Percentiles rank a stretch among this genome's conserved stretches.
These are phyloP conservation scores for Arthrocladium fulminans DNA, from an alignment of 2,329 filamentous ascomycete species.

Conservation along the genomic window DNA sequence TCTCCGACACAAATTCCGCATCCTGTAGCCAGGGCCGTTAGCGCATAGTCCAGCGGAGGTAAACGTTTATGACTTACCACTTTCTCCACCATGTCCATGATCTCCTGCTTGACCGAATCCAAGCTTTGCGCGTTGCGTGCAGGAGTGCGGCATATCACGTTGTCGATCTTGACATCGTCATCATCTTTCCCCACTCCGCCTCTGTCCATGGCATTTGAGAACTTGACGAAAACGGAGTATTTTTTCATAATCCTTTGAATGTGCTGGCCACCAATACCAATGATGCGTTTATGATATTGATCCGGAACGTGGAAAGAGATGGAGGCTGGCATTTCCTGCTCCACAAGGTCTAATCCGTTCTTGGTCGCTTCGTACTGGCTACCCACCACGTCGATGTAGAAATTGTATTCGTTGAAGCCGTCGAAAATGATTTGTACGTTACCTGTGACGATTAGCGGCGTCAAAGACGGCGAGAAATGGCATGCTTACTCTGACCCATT, in stretches of 20 bases:
- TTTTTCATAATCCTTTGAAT: slow-evolving; percentile 99
- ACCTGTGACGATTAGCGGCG: slow-evolving; percentile 38
- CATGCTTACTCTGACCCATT: slow-evolving; percentile 80
- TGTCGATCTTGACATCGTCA: slow-evolving; percentile 96
- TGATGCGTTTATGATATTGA: slow-evolving; percentile 98
- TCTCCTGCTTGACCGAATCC: slow-evolving; percentile 96
- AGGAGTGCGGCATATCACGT: slow-evolving; percentile 95
- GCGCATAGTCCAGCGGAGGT: slow-evolving; percentile 14
- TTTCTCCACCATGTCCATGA: slow-evolving; percentile 98
- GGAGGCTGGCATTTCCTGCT: slow-evolving; percentile 98
- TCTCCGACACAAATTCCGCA: slow-evolving; percentile 91
- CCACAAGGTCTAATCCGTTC: slow-evolving; percentile 81
- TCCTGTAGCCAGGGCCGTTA: slow-evolving; percentile 46
- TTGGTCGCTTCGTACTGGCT: slow-evolving; percentile 89
- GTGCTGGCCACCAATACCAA: slow-evolving; percentile 94
- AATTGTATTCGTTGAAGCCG: slow-evolving; percentile 99
- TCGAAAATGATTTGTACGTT: slow-evolving; percentile 99
- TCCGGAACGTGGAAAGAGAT: slow-evolving; percentile 99
- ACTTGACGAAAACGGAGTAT: slow-evolving; percentile 99
- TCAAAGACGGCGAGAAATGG: slow-evolving; percentile 7
- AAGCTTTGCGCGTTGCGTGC: slow-evolving; percentile 94
- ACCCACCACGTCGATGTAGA: slow-evolving; percentile 96
- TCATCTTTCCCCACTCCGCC: slow-evolving; percentile 90
- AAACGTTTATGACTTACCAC: slow-evolving; percentile 52
- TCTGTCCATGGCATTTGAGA: slow-evolving; percentile 97